Evolutionary conservation across 345 rosid genomes (phyloP), one percentile per base, ranked within the genome.

Genomic region (Linum trigynum): DNA sequence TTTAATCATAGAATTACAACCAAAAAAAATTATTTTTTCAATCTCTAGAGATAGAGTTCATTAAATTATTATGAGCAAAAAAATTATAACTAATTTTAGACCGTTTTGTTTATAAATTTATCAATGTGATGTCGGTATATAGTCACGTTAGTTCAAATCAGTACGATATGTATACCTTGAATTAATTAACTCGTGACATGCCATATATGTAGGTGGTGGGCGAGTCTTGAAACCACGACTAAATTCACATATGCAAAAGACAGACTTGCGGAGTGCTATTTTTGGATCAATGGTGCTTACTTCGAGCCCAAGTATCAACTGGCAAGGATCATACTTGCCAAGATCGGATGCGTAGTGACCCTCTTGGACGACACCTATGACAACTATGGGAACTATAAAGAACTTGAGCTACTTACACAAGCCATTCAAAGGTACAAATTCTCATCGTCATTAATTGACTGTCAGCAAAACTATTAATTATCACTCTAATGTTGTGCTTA

Each of bases 331-430:
- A 51, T 51, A 11, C 10, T 51, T 11, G n/a, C 56, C 3, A 51
- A 51, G 56, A 51, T 51, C 2, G 10, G 56, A 11, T 16, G n/a
- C 3, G n/a, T 51, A 16, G n/a, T 16, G 10, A 51, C 56, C 56
- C 56, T 51, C n/a, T 51, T 51, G 56, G 56, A 51, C n/a, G 56
- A 51, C n/a, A 51, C 56, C n/a, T 51, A 51, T 16, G 56, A 51
- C 56, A 51, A 51, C 56, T 51, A 51, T 16, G 56, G 56, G n/a
- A 11, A 9, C 10, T 51, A 9, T 5, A 16, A 51, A 51, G 56
- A 51, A 3, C 56, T 51, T 51, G 14, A 51, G n/a, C 10, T 7
- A 2, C n/a, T 51, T 9, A 51, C 56, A 51, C 14, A 51, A 16
- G 56, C 56, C 3, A 51, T 51, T 5, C 3, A 51, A 9, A 51